Percentiles rank a stretch among this genome's conserved stretches.
These are phyloP conservation scores for Prunus armeniaca DNA, from an alignment of 306 rosid genomes.

Conservation along the genomic window DNA sequence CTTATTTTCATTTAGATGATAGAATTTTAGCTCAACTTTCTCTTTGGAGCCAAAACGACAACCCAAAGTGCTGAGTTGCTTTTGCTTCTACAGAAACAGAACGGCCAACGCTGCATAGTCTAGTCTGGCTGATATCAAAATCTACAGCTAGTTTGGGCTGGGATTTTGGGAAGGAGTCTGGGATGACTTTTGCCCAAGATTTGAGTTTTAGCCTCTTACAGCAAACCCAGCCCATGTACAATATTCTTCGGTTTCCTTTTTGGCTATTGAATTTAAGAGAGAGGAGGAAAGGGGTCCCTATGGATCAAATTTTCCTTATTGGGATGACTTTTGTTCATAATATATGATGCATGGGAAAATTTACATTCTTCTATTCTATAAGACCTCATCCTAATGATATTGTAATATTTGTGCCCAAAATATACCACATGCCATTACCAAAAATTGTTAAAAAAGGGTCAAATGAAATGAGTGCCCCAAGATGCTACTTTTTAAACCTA, in stretches of 20 bases:
- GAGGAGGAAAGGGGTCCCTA: neutral
- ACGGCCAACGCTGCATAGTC: neutral
- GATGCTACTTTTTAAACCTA: too few species aligned
- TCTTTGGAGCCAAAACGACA: conserved; percentile 4
- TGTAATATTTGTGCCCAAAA: too few species aligned
- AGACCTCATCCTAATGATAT: too few species aligned
- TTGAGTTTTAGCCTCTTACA: neutral
- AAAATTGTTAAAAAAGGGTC: too few species aligned
- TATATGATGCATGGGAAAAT: neutral
- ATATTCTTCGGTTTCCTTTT: neutral
- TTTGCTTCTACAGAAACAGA: neutral
- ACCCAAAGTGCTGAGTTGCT: neutral
- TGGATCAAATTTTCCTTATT: too few species aligned
- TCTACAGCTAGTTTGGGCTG: neutral
- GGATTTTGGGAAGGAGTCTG: neutral
- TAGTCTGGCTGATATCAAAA: neutral
- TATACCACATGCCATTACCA: too few species aligned
- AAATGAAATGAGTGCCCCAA: too few species aligned
- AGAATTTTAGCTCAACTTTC: neutral
- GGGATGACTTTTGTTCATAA: neutral
- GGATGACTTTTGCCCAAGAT: neutral
- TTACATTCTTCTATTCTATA: neutral
- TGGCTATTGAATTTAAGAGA: neutral
- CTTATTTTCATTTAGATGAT: neutral
- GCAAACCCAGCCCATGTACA: neutral